A percentile compares a stretch with the other conserved stretches of the same genome.
Conservation (phyloP, 768 basidiomycete species). For the Boletus sp. region DNA sequence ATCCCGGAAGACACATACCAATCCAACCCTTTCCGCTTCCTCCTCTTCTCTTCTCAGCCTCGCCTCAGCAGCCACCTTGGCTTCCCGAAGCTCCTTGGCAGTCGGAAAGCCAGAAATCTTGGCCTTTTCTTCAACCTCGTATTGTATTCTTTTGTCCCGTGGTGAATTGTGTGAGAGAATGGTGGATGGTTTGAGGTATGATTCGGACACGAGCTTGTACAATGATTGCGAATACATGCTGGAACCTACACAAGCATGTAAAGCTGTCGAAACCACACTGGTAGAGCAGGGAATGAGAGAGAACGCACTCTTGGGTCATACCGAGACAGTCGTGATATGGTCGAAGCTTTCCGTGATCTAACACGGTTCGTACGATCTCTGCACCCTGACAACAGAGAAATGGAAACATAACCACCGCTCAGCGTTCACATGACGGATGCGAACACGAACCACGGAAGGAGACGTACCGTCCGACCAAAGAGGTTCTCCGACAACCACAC, state of each 20-base stretch:
- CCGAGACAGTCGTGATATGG: conserved; percentile 50
- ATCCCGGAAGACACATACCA: conserved; percentile 47
- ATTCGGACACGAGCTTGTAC: conserved; percentile 64
- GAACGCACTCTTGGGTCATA: conserved; percentile 57
- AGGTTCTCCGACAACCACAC: conserved; percentile 69
- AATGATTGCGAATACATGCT: conserved; percentile 57
- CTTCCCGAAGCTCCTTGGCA: conserved; percentile 72
- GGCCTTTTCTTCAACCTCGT: conserved; percentile 74
- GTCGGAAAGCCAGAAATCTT: conserved; percentile 77
- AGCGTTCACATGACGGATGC: not conserved
- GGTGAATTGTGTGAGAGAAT: conserved; percentile 76
- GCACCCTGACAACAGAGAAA: conserved; percentile 54
- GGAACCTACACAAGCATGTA: conserved; percentile 22
- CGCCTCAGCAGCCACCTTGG: conserved; percentile 62
- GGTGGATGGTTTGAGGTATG: conserved; percentile 82
- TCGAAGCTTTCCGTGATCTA: conserved; percentile 86
- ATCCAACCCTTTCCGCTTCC: conserved; percentile 67
- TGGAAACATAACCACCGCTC: conserved; percentile 19
- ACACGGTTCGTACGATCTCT: conserved; percentile 70
- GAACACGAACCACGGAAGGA: not conserved
- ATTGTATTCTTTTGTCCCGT: conserved; percentile 74
- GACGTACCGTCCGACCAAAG: conserved; percentile 68
- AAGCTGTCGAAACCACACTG: not conserved
- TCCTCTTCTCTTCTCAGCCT: conserved; percentile 69
- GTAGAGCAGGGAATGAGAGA: conserved; percentile 10